Percentiles rank a stretch among this genome's conserved stretches.
phyloP scores from a whole-genome alignment of 2,329 filamentous ascomycete species.

The Triangularia verruculosa region DNA sequence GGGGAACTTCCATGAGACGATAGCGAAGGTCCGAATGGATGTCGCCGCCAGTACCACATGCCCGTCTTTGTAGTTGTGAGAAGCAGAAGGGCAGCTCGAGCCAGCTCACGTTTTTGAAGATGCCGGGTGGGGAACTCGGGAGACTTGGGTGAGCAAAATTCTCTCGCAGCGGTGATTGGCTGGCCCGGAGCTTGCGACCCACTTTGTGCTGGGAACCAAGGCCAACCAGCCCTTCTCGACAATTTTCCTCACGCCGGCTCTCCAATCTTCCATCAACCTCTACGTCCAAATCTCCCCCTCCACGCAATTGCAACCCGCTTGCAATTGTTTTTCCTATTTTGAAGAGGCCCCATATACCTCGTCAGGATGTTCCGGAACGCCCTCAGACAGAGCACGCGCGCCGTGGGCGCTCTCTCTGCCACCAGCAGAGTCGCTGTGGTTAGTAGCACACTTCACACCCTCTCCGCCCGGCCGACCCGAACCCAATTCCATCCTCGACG shows the following conservation, averaged over 20 bases:
- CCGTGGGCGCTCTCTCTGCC: slow-evolving; percentile 90
- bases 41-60: neutral
- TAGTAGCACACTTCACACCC: slow-evolving; percentile 54
- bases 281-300: slow-evolving; percentile 57
- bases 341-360: slow-evolving; percentile 52
- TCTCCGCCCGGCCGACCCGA: slow-evolving; percentile 39
- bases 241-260: slow-evolving; percentile 31
- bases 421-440: slow-evolving; percentile 89
- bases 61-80: slow-evolving; percentile 6
- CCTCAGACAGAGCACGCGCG: slow-evolving; percentile 93
- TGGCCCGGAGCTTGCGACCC: slow-evolving; percentile 22
- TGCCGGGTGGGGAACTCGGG: slow-evolving; percentile 25
- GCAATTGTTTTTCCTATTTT: slow-evolving; percentile 60
- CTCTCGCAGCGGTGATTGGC: slow-evolving; percentile 26
- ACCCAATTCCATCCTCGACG: slow-evolving; percentile 46
- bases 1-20: neutral
- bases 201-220: slow-evolving; percentile 26
- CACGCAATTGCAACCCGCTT: slow-evolving; percentile 56
- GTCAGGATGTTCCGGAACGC: slow-evolving; percentile 93
- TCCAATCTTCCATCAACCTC: slow-evolving; percentile 43
- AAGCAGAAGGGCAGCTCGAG: slow-evolving; percentile 2
- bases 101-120: slow-evolving; percentile 17
- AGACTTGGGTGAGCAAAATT: slow-evolving; percentile 29
- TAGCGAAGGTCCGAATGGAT: neutral
- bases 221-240: slow-evolving; percentile 30